Percentiles rank a stretch among this genome's conserved stretches.
phyloP scores from a whole-genome alignment of 805 yeast genomes.

The Candida coquimbonensis region DNA sequence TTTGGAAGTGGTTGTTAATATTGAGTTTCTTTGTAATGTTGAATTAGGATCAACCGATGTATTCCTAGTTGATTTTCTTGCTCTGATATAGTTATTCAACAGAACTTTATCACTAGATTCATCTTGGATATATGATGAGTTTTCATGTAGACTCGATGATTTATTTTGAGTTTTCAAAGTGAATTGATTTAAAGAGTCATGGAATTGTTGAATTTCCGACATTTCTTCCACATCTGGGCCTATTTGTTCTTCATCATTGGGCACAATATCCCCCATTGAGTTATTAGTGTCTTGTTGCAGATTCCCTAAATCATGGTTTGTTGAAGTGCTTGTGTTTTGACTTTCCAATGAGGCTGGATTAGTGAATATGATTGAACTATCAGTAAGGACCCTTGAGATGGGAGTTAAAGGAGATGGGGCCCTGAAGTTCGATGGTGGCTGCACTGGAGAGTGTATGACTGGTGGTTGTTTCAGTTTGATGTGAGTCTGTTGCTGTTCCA shows the following conservation, averaged over 20 bases:
- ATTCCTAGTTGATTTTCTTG: slow-evolving; percentile 15
- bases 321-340: slow-evolving; percentile 17
- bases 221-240: neutral
- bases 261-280: neutral
- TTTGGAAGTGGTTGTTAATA: slow-evolving; percentile 12
- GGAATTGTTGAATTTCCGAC: neutral
- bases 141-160: slow-evolving; percentile 13
- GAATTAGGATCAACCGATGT: neutral
- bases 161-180: neutral
- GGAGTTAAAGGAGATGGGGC: slow-evolving; percentile 11
- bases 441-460: neutral
- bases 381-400: slow-evolving; percentile 18
- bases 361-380: slow-evolving; percentile 22
- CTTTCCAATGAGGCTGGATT: slow-evolving; percentile 21
- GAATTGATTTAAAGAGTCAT: neutral
- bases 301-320: neutral
- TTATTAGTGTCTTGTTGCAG: too few species aligned
- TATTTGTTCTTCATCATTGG: neutral
- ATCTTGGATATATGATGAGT: slow-evolving; percentile 30
- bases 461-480: neutral
- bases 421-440: neutral
- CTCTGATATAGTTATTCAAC: slow-evolving; percentile 25
- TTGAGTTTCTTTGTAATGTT: neutral
- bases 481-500: too few species aligned
- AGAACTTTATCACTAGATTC: slow-evolving; percentile 23